Percentiles rank a stretch among this genome's conserved stretches.
Conservation (phyloP, 768 basidiomycete genomes). For the Hypholoma sublateritium region DNA sequence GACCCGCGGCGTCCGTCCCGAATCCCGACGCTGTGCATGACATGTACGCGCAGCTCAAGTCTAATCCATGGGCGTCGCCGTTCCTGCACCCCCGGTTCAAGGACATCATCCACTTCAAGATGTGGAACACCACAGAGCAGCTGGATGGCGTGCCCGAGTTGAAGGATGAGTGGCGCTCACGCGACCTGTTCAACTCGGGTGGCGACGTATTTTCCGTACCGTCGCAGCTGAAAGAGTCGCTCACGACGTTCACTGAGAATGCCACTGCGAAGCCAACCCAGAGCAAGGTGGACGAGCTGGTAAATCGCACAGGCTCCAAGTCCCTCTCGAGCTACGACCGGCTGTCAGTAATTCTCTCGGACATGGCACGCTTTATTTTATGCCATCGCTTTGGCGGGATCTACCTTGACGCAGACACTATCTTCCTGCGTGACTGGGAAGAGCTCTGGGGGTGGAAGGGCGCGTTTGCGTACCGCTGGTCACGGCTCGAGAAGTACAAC, state of each 20-base stretch:
- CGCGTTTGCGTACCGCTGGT: conserved; percentile 97
- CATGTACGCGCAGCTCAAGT: conserved; percentile 80
- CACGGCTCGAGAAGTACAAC: conserved; percentile 89
- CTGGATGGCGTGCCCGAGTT: conserved; percentile 90
- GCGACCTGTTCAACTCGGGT: conserved; percentile 86
- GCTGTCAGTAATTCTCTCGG: conserved; percentile 89
- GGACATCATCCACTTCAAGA: conserved; percentile 89
- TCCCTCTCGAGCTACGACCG: conserved; percentile 85
- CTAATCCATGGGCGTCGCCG: conserved; percentile 92
- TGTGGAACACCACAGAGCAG: conserved; percentile 99
- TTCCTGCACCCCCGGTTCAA: conserved; percentile 93
- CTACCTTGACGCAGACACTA: conserved; percentile 95
- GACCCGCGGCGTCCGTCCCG: conserved; percentile 88
- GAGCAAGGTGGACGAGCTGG: conserved; percentile 38
- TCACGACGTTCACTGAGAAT: conserved; percentile 6
- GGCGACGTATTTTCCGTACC: conserved; percentile 69
- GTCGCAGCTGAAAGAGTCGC: conserved; percentile 16
- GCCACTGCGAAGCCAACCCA: conserved; percentile 21
- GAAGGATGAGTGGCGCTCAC: conserved; percentile 84
- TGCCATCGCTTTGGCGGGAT: conserved; percentile 96
- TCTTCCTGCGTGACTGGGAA: conserved; percentile 97
- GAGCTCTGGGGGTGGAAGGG: conserved; percentile 97
- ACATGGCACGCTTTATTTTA: conserved; percentile 97
- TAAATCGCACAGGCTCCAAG: conserved; percentile 83
- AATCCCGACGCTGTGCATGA: conserved; percentile 78